Evolutionary conservation across 2,329 filamentous ascomycete species (phyloP), one percentile per base, ranked within the genome.

Genomic region (Fusarium virguliforme): DNA sequence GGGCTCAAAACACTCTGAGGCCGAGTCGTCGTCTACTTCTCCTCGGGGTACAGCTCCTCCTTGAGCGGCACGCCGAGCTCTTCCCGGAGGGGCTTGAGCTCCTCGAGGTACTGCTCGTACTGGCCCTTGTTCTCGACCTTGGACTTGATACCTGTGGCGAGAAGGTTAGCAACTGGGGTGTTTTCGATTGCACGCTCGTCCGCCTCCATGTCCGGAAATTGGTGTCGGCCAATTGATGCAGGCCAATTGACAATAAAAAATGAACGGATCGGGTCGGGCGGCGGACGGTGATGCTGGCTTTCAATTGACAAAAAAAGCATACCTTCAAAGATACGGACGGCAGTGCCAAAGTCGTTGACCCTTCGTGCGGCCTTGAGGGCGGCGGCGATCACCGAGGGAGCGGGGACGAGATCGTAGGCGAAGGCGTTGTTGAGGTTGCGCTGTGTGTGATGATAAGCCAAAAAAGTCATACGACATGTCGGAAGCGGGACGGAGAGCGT

Each of bases 401-500:
- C 96, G 80, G 97, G 96, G 75, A 99, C 96, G 80, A 99, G 92
- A 91, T 99, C 96, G 91, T 99, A 99, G 81, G 96, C 96, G 86
- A 99, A 99, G 82, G 94, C 95, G 87, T 99, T 99, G 92, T 99
- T 99, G 81, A 97, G 89, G 88, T 97, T 97, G 84, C 94, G 93
- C 87, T 89, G 77, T 65, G 60, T 64, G 71, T 62, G 60, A 64
- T 68, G 67, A 72, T 79, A 65, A 79, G 74, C 69, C 68, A 75
- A 74, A 76, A 18, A 73, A 72, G 71, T 77, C 75, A 76, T 77
- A 77, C 75, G 75, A 76, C 72, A 75, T 74, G 74, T 73, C 61
- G 69, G 64, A 68, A 59, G 67, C 67, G 53, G 67, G 67, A 60
- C 64, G 58, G 67, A 60, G 62, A 73, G 70, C 63, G 66, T 67